Percentiles rank a stretch among this genome's conserved stretches.
phyloP scores from a whole-genome alignment of 2,329 filamentous ascomycete genomes.

The Venturia asperata region DNA sequence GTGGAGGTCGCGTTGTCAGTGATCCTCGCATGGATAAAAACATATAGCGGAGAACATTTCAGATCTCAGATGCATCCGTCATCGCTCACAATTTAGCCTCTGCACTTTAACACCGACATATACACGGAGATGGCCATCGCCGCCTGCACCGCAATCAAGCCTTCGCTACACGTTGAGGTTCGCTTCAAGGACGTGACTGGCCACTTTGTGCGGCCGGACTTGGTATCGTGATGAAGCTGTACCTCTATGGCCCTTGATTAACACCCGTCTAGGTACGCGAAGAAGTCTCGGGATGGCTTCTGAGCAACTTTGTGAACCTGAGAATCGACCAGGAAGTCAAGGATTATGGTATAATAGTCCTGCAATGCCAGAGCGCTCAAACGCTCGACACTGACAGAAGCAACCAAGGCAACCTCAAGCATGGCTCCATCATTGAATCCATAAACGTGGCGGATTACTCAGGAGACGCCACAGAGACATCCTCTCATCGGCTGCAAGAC shows the following conservation, averaged over 20 bases:
- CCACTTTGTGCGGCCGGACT: constrained; percentile 17
- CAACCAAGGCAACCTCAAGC: constrained; percentile 25
- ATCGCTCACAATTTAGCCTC: background rate
- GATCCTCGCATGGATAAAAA: background rate
- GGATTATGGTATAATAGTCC: constrained; percentile 28
- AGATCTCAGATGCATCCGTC: background rate
- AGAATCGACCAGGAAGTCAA: constrained; percentile 31
- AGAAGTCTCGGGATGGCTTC: constrained; percentile 34
- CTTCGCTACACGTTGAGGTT: constrained; percentile 34
- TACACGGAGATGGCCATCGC: background rate
- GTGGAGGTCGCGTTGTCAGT: background rate
- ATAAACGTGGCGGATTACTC: constrained; percentile 37
- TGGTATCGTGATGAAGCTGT: constrained; percentile 29
- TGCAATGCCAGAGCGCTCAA: background rate
- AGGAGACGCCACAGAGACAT: constrained; percentile 23
- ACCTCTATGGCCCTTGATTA: background rate
- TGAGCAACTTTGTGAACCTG: constrained; percentile 30
- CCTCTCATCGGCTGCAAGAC: constrained; percentile 28
- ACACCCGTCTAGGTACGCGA: constrained; percentile 28
- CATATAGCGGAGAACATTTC: background rate
- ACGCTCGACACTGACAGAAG: background rate
- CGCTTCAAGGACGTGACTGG: constrained; percentile 27
- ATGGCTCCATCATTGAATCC: constrained; percentile 29
- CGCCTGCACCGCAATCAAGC: constrained; percentile 9
- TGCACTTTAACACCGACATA: background rate